Conservation (phyloP, 352 stramenopile genomes). For the Nothophytophthora sp. region DNA sequence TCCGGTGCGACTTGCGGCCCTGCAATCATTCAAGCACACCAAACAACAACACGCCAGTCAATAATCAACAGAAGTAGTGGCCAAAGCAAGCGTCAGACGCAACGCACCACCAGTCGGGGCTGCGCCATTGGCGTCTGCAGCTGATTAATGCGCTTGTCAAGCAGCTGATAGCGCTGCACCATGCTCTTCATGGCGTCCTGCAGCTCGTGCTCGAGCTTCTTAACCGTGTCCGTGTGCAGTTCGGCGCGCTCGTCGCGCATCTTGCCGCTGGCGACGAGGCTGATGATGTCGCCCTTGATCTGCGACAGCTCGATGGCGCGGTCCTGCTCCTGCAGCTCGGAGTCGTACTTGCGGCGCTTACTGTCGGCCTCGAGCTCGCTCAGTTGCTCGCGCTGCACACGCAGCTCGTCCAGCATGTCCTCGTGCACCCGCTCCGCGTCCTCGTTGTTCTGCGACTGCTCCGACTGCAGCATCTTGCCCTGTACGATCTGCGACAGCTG, state of each 20-base stretch:
- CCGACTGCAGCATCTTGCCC: conserved; percentile 50
- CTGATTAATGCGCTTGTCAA: conserved; percentile 65
- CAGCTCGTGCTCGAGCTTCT: conserved; percentile 65
- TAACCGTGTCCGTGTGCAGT: conserved; percentile 52
- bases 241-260: conserved; percentile 73
- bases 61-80: not conserved
- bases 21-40: conserved; percentile 2
- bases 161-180: conserved; percentile 51
- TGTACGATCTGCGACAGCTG: conserved; percentile 80
- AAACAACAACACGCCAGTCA: conserved; percentile 2
- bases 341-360: conserved; percentile 70
- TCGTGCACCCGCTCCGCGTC: conserved; percentile 67
- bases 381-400: conserved; percentile 70
- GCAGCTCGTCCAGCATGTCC: conserved; percentile 71
- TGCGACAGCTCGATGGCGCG: conserved; percentile 75
- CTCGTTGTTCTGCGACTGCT: conserved; percentile 50
- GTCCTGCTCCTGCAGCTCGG: conserved; percentile 77
- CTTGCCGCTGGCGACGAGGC: conserved; percentile 59
- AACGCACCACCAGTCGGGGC: conserved; percentile 46
- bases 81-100: not conserved
- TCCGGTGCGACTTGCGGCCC: conserved; percentile 30
- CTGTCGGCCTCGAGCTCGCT: conserved; percentile 74
- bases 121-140: conserved; percentile 49
- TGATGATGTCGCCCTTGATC: conserved; percentile 73
- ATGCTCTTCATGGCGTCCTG: conserved; percentile 56